Conservation (phyloP, 1,284 basidiomycete genomes). For the Cerioporus squamosus region DNA sequence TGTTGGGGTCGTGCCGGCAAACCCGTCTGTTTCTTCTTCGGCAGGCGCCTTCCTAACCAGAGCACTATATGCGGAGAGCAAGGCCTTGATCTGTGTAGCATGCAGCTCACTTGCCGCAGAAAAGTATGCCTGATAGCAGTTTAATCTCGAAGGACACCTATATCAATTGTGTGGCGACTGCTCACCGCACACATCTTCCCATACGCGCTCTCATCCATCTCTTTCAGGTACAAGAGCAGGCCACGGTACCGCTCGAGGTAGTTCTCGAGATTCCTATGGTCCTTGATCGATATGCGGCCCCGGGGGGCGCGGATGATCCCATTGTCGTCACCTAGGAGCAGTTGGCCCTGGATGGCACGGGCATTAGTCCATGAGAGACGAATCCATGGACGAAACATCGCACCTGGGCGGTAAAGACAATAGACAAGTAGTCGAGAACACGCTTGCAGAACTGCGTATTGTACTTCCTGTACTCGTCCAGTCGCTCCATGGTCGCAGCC, state of each 20-base stretch:
- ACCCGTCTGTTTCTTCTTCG: conserved; percentile 76
- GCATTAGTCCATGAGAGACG: neutral
- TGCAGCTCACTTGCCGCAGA: conserved; percentile 84
- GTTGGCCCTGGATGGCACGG: conserved; percentile 53
- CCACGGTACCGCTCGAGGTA: conserved; percentile 90
- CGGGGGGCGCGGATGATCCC: conserved; percentile 52
- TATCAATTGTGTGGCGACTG: conserved; percentile 22
- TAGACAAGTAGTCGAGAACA: conserved; percentile 85
- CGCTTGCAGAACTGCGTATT: conserved; percentile 93
- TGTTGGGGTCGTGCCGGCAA: conserved; percentile 45
- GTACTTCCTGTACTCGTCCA: conserved; percentile 88
- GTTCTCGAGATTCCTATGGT: conserved; percentile 77
- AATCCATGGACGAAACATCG: conserved; percentile 23
- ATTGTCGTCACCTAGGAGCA: conserved; percentile 63
- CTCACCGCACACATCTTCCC: conserved; percentile 86
- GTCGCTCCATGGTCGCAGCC: conserved; percentile 90
- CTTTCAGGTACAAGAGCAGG: conserved; percentile 91
- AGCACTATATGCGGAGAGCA: conserved; percentile 66
- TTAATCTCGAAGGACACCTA: conserved; percentile 1
- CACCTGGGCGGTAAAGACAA: conserved; percentile 89
- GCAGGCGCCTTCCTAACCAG: conserved; percentile 70
- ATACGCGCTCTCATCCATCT: conserved; percentile 89
- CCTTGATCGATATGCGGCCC: conserved; percentile 54
- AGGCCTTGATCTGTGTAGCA: conserved; percentile 74
- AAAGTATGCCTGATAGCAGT: conserved; percentile 76